Base-by-base conservation (phyloP, 177 flowering plant species). In the Tripterygium wilfordii region DNA sequence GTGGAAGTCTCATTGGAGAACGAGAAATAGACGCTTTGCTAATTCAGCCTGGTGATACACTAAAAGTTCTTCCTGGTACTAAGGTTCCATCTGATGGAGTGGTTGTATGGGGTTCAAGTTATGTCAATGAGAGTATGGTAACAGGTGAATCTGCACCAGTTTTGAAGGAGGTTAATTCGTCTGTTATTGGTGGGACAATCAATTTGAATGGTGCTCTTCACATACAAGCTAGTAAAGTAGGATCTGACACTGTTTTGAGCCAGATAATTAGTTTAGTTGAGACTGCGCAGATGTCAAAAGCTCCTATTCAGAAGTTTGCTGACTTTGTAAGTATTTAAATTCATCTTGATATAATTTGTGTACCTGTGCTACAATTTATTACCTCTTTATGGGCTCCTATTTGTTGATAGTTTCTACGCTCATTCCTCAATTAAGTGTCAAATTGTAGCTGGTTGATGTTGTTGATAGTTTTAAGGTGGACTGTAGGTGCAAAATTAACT, bases 231-330 rank as follows among this genome's bases (percentile, higher is more conserved):
- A 90, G 82, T 15, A 87, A 77, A 77, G 87, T 94, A 31, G 99
- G 99, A n/a, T 77, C 90, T 46, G 78, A 79, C 64, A 76, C 97
- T n/a, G 92, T 87, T 48, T 67, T 94, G 61, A 89, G 80, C 65
- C 97, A 94, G 74, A 94, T 90, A 55, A 90, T 94, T 53, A 67
- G 75, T 59, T 63, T 94, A 69, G 96, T 94, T 61, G 99, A 94
- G 80, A 76, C 90, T 21, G 99, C 99, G 24, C 99, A 94, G 65
- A 87, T 90, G 96, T 81, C 95, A 15, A 94, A 94, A 70, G 99
- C 99, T 66, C 99, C 99, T 18, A 88, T 94, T 59, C 99, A 94
- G 78, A 85, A 89, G 57, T 87, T 90, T 69, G 97, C 99, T 15
- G 99, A 94, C 58, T 83, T 60, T 79, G 99, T 94, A 67, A 83